These are phyloP conservation scores for Fusarium nelsonii DNA, from an alignment of 2,329 filamentous ascomycete species.

Conservation along the genomic window DNA sequence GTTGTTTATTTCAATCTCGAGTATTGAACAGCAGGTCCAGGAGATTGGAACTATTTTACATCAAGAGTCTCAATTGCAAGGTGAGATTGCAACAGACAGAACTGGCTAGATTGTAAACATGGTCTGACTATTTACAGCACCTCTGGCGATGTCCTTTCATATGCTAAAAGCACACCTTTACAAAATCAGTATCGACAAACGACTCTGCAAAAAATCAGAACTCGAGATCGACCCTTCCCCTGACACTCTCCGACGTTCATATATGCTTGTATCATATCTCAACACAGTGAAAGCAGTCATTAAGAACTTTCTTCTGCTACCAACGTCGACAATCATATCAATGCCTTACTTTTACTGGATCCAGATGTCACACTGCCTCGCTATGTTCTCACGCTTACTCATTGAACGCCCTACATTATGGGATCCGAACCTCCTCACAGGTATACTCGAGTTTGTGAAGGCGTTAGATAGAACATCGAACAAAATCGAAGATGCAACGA, in stretches of 20 bases:
- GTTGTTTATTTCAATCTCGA: not conserved
- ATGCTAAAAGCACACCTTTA: slow-evolving; percentile 12
- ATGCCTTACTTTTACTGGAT: slow-evolving; percentile 24
- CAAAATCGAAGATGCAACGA: slow-evolving; percentile 13
- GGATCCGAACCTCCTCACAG: slow-evolving; percentile 11
- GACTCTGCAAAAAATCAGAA: not conserved
- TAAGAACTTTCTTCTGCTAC: not conserved
- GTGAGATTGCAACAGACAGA: not conserved
- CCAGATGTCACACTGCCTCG: slow-evolving; percentile 17
- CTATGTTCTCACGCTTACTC: slow-evolving; percentile 20
- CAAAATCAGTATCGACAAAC: slow-evolving; percentile 23
- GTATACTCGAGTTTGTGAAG: slow-evolving; percentile 5
- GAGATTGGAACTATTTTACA: not conserved
- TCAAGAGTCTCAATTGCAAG: slow-evolving; percentile 1
- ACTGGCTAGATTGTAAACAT: not conserved
- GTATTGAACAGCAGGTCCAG: slow-evolving; percentile 20
- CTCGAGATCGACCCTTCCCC: not conserved
- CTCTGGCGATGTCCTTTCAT: slow-evolving; percentile 11
- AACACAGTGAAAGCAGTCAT: slow-evolving; percentile 18
- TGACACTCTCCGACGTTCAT: not conserved
- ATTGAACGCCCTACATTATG: slow-evolving; percentile 17
- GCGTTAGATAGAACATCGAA: not conserved
- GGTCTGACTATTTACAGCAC: not conserved
- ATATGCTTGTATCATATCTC: slow-evolving; percentile 20
- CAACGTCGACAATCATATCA: slow-evolving; percentile 3